Base-by-base conservation (phyloP, 202 grass and related monocot species). In the Thinopyrum obtusiflorum region DNA sequence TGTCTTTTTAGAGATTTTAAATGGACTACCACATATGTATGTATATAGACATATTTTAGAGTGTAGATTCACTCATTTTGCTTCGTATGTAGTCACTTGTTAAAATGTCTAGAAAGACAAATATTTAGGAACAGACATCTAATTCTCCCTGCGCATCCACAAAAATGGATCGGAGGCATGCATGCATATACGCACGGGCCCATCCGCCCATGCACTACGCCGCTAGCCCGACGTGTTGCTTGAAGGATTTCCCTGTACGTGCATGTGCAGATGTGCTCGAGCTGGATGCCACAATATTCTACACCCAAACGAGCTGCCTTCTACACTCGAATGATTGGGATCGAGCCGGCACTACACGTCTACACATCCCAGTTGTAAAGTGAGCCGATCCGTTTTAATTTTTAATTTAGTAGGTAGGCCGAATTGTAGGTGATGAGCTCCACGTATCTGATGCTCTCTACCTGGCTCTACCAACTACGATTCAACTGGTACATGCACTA, bases 231-330 rank as follows among this genome's bases (percentile, higher is more conserved):
- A 26, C 80, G 89, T 87, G 76, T 87, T 68, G 61, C 60, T 83
- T 86, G 3, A 57, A 80, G 63, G 6, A 14, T 32, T 25, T 15
- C 35, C 6, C 12, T 70, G 49, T 24, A 81, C 5, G 35, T 26
- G 21, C 87, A 90, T 87, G 81, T 87, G 80, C 80, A 46, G 61
- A 90, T 87, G 80, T 87, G 84, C 76, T 63, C 62, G 53, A 75
- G 75, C 6, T 32, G 28, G 81, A 68, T 27, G 26, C 68, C 7
- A 1, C 39, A 25, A 14, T 89, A 32, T 82, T 86, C 39, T 73
- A 42, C 20, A 7, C 60, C 39, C 44, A 18, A 65, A 74, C 74
- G 44, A 47, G 1, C 44, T 35, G 26, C 33, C 21, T n/a, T 39
- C 57, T 11, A 61, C 28, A 21, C 29, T 3, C 23, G 65, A 44